phyloP scores from a whole-genome alignment of 371 early-diverging fungal species.

The Rhizopus delemar region DNA sequence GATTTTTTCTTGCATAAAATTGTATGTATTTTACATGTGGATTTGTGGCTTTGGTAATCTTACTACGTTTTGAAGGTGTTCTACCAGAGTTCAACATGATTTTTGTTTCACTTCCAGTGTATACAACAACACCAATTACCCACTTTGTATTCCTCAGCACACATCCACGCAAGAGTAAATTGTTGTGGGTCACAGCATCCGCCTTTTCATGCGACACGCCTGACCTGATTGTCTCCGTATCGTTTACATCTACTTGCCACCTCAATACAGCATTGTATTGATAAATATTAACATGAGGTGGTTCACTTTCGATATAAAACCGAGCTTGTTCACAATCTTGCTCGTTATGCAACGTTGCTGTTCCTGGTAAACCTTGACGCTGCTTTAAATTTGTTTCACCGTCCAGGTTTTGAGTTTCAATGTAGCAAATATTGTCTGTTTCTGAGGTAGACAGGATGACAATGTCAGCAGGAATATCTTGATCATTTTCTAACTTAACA shows the following conservation, averaged over 20 bases:
- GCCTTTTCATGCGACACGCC: constrained; percentile 47
- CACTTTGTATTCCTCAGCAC: constrained; percentile 87
- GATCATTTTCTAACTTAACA: constrained; percentile 80
- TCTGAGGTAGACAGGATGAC: constrained; percentile 70
- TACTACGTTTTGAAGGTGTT: constrained; percentile 92
- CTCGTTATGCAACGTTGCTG: constrained; percentile 34
- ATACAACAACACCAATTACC: constrained; percentile 81
- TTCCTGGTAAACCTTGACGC: constrained; percentile 48
- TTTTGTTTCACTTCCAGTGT: constrained; percentile 92
- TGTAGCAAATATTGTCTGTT: constrained; percentile 64
- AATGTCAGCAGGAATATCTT: constrained; percentile 90
- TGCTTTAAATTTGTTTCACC: constrained; percentile 87
- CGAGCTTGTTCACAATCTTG: constrained; percentile 60
- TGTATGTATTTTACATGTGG: constrained; percentile 63
- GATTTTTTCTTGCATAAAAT: too few relatives aligned
- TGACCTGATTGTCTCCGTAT: constrained; percentile 14
- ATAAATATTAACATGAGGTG: constrained; percentile 77
- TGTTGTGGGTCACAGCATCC: constrained; percentile 56
- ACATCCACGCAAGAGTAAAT: constrained; percentile 89
- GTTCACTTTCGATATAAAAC: constrained; percentile 78
- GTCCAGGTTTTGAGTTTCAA: constrained; percentile 85
- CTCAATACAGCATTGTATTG: constrained; percentile 71
- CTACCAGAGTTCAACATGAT: constrained; percentile 86
- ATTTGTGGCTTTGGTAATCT: constrained; percentile 93
- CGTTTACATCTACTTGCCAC: constrained; percentile 40